Evolutionary conservation across 495 filamentous ascomycete species (phyloP).

Genomic region (Bryoglossum gracile): DNA sequence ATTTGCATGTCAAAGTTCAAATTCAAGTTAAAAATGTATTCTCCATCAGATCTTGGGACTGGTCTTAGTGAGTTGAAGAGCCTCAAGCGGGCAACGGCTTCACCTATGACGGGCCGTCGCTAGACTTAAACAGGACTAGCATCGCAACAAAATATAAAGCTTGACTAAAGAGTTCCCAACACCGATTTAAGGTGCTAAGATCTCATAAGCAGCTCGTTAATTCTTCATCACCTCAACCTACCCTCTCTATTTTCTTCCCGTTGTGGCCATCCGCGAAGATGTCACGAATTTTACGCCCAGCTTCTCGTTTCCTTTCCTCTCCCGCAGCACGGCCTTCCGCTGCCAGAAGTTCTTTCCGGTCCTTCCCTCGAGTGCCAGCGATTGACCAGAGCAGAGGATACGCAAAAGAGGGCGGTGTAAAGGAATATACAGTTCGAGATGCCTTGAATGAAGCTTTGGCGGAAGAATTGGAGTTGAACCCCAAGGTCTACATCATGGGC

Average conservation of each 20-base stretch:
- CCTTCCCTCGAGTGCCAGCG: conserved; percentile 34
- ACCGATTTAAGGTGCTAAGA: too few relatives aligned
- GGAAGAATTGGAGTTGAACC: conserved; percentile 90
- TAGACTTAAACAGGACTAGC: too few relatives aligned
- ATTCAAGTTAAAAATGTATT: too few relatives aligned
- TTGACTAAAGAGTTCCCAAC: too few relatives aligned
- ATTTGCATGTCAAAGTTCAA: too few relatives aligned
- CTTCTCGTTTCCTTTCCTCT: conserved; percentile 65
- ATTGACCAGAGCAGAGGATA: conserved; percentile 43
- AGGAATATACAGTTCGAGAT: conserved; percentile 95
- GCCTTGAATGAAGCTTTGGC: conserved; percentile 96
- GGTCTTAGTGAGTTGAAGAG: too few relatives aligned
- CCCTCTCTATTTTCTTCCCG: conserved; percentile 23
- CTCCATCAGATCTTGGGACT: too few relatives aligned
- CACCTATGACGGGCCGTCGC: too few relatives aligned
- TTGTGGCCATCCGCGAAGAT: conserved; percentile 30
- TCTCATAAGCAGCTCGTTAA: too few relatives aligned
- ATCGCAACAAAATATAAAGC: too few relatives aligned
- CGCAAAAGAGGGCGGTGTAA: conserved; percentile 53
- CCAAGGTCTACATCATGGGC: conserved; percentile 90
- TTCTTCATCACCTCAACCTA: conserved; percentile 13
- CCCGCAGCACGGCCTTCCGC: conserved; percentile 46
- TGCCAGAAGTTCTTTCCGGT: conserved; percentile 44
- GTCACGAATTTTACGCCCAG: conserved; percentile 76
- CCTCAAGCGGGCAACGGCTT: too few relatives aligned